These are phyloP conservation scores for Penicillium palitans DNA, from an alignment of 2,329 filamentous ascomycete genomes.

Conservation along the genomic window DNA sequence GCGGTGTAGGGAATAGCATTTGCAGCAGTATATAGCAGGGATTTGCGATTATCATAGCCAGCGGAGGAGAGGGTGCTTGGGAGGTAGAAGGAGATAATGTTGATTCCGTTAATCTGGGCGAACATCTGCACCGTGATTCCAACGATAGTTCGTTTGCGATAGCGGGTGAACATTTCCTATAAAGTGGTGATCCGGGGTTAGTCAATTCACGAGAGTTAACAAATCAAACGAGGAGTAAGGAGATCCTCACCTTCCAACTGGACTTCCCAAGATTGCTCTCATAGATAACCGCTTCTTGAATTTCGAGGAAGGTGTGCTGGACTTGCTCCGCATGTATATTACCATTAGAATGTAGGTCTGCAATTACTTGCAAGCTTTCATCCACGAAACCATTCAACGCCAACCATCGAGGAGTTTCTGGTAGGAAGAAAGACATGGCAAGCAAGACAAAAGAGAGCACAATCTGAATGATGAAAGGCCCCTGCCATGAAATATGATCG, in stretches of 20 bases:
- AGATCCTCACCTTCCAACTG: conserved; percentile 31
- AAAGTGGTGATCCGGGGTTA: neutral
- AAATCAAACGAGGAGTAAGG: neutral
- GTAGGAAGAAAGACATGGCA: conserved; percentile 40
- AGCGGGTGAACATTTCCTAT: conserved; percentile 46
- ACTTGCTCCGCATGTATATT: conserved; percentile 38
- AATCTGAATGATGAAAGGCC: conserved; percentile 37
- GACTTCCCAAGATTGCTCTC: conserved; percentile 38
- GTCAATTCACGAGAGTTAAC: neutral
- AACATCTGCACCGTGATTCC: conserved; percentile 46
- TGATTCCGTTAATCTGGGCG: conserved; percentile 45
- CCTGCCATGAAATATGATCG: conserved; percentile 34
- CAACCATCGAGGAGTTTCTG: conserved; percentile 45
- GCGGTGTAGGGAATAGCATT: conserved; percentile 44
- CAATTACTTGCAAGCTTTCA: conserved; percentile 44
- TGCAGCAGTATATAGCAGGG: conserved; percentile 43
- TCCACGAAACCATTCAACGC: conserved; percentile 44
- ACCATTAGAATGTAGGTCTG: conserved; percentile 42
- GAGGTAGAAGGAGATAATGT: conserved; percentile 47
- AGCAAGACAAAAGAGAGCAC: conserved; percentile 35
- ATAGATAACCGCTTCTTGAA: conserved; percentile 42
- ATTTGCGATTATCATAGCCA: conserved; percentile 41
- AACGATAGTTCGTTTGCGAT: conserved; percentile 45
- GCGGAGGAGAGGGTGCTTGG: conserved; percentile 39
- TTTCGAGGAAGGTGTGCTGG: conserved; percentile 40